Base-by-base conservation (phyloP, 208 protist genomes). In the Herpetomonas samuelpessoai region DNA sequence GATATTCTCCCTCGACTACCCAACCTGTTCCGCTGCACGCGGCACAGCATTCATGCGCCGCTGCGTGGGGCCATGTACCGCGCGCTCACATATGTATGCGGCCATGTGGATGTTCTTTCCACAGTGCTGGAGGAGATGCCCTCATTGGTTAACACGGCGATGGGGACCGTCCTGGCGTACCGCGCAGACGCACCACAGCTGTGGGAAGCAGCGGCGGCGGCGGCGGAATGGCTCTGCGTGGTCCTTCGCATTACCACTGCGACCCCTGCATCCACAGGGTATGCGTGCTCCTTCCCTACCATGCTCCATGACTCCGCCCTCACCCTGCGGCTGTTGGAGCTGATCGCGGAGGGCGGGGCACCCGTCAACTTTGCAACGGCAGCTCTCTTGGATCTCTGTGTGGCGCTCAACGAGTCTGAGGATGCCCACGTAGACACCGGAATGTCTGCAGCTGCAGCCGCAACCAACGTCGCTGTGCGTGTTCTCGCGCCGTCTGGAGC, bases 31-130 rank as follows among this genome's bases (percentile, higher is more conserved):
- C 68, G 80, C 18, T 62, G 64, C n/a, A 86, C 88, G 47, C 67
- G 68, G 24, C 30, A 68, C 44, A 90, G 83, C 59, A 78, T 92
- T 53, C 75, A 86, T 57, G 68, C 80, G 21, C 67, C 76, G 1
- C 49, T 94, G 6, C 81, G 88, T 22, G 83, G 79, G 22, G 58
- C 79, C 6, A 58, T 69, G n/a, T 91, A 83, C 61, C 75, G 88
- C 16, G 63, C 65, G 30, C 65, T 94, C 0, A 30, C 61, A 1
- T 67, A 74, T 29, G 38, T 88, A 1, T 83, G 81, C 54, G 50
- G 28, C 19, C 68, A 76, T 12, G 19, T 67, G n/a, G 57, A 58
- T 30, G 70, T 88, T 24, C 54, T 88, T 28, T 50, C 79, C 41
- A 26, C 65, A 2, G 67, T 90, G 35, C 7, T 74, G 19, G 31